These are phyloP conservation scores for Penicillium psychrosexuale DNA, from an alignment of 2,329 filamentous ascomycete species.

Conservation along the genomic window DNA sequence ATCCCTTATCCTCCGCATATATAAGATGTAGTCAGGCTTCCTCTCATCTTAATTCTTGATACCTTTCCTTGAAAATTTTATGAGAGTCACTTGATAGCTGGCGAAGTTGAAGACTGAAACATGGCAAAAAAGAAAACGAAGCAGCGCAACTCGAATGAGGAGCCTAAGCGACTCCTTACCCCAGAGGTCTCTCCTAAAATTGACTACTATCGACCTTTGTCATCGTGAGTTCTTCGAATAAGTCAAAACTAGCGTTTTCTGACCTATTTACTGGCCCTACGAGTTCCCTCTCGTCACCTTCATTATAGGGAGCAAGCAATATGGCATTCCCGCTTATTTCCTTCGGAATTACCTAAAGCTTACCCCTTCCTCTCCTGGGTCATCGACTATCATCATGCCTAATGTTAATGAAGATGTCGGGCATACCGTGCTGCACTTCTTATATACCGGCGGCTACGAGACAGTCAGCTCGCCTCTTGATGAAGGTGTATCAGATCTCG, in stretches of 20 bases:
- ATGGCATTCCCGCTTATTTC: constrained; percentile 12
- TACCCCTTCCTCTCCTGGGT: not conserved
- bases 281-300: constrained; percentile 7
- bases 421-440: constrained; percentile 10
- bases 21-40: constrained; percentile 9
- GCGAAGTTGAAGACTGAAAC: not conserved
- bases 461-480: constrained; percentile 9
- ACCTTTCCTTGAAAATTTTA: constrained; percentile 3
- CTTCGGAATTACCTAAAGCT: constrained; percentile 7
- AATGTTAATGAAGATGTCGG: constrained; percentile 6
- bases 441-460: constrained; percentile 12
- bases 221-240: constrained; percentile 11
- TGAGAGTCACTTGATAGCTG: not conserved
- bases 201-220: constrained; percentile 11
- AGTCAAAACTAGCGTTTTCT: constrained; percentile 3
- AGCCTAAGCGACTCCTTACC: not conserved
- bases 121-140: constrained; percentile 11
- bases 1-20: not conserved
- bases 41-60: constrained; percentile 7
- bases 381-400: constrained; percentile 6
- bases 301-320: constrained; percentile 12
- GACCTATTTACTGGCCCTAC: constrained; percentile 6
- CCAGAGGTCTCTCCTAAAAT: constrained; percentile 10
- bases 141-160: constrained; percentile 9
- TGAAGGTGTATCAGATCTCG: constrained; percentile 7